phyloP scores from a whole-genome alignment of 805 yeast genomes.

The Zygosaccharomyces gambellarensis region DNA sequence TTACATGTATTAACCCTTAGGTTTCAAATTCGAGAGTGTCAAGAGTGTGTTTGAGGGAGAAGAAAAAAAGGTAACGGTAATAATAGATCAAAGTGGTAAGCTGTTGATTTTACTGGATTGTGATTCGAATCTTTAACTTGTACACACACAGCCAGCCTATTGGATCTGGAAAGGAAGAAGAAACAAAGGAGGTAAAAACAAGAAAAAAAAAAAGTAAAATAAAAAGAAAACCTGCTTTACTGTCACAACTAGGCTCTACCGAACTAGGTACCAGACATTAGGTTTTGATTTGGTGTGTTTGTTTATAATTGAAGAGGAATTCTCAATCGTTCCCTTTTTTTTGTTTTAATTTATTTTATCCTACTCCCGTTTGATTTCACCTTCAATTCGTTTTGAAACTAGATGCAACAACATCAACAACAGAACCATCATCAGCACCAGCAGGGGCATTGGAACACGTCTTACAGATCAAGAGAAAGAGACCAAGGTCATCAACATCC shows the following conservation, averaged over 20 bases:
- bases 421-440: conserved; percentile 4
- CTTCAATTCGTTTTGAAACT: not conserved
- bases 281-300: not conserved
- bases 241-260: not conserved
- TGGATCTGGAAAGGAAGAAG: not conserved
- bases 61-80: not conserved
- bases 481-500: conserved; percentile 5
- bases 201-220: conserved; percentile 2
- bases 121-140: conserved; percentile 1
- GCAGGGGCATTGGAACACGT: conserved; percentile 3
- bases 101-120: not conserved
- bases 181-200: conserved; percentile 2
- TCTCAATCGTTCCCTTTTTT: not conserved
- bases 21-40: not conserved
- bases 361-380: not conserved
- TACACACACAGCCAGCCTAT: conserved; percentile 2
- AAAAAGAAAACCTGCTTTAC: not conserved
- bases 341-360: not conserved
- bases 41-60: not conserved
- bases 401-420: conserved; percentile 1
- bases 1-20: not conserved
- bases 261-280: not conserved
- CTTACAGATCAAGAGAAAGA: conserved; percentile 2
- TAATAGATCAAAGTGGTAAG: not conserved
- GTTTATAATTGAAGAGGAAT: conserved; percentile 2